Percentiles rank a stretch among this genome's conserved stretches.
Evolutionary conservation across 108 stramenopile species (phyloP).

Genomic region (Skeletonema costatum): DNA sequence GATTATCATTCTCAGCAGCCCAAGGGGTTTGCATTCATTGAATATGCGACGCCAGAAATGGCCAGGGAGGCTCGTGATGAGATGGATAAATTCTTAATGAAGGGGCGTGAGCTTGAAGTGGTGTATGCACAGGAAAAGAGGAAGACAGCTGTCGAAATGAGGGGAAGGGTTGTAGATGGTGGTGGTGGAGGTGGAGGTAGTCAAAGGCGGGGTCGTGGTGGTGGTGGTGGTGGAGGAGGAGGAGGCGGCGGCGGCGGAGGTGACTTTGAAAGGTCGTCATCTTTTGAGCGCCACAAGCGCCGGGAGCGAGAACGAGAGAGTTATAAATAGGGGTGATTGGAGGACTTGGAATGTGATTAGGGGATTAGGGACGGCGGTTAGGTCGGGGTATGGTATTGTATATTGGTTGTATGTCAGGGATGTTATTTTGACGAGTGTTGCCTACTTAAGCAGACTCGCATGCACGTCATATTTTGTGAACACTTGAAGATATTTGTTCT

Average conservation of each 20-base stretch:
- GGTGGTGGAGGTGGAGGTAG: conserved; percentile 19
- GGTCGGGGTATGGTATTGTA: conserved; percentile 6
- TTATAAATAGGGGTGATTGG: conserved; percentile 11
- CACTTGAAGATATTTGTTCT: neutral
- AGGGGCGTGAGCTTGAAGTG: conserved; percentile 86
- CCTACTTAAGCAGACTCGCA: neutral
- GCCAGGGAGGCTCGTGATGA: conserved; percentile 84
- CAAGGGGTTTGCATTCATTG: conserved; percentile 91
- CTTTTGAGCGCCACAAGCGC: conserved; percentile 78
- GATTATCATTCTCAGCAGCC: conserved; percentile 87
- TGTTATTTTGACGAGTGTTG: neutral
- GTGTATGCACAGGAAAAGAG: conserved; percentile 90
- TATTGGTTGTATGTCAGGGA: conserved; percentile 2
- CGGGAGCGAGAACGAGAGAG: conserved; percentile 60
- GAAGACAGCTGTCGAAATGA: conserved; percentile 89
- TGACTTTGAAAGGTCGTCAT: conserved; percentile 60
- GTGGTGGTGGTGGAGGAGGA: conserved; percentile 35
- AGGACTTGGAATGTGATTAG: neutral
- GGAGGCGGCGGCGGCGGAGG: conserved; percentile 28
- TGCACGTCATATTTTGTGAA: neutral
- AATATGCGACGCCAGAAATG: conserved; percentile 82
- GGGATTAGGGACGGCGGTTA: neutral
- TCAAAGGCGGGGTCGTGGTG: conserved; percentile 35
- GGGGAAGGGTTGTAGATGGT: conserved; percentile 64
- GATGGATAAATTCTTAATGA: conserved; percentile 87